These are phyloP conservation scores for Thymus quinquecostatus DNA, from an alignment of 257 asterid species.

Conservation along the genomic window DNA sequence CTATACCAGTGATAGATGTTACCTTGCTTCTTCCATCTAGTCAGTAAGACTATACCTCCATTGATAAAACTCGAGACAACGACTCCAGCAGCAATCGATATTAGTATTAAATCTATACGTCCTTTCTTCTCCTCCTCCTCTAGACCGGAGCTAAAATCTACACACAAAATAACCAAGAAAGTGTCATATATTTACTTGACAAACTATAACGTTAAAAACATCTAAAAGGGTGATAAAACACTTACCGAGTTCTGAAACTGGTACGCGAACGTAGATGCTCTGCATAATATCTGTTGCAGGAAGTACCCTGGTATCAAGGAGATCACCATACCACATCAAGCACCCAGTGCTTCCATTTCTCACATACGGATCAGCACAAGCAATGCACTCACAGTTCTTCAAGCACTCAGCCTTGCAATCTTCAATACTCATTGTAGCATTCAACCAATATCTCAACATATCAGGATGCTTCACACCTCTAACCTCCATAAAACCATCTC, in stretches of 20 bases:
- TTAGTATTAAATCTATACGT: constrained; percentile 10
- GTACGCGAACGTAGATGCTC: background rate
- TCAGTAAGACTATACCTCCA: background rate
- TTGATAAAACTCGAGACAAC: constrained; percentile 18
- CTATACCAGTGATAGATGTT: background rate
- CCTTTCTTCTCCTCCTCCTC: constrained; percentile 10
- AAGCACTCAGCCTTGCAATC: constrained; percentile 39
- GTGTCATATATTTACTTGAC: too few relatives aligned
- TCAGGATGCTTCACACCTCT: constrained; percentile 24
- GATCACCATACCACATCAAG: constrained; percentile 39
- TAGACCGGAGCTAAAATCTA: background rate
- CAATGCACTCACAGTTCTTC: constrained; percentile 33
- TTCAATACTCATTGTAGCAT: constrained; percentile 23
- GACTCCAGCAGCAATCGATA: constrained; percentile 22
- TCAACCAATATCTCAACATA: constrained; percentile 23
- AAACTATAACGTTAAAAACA: too few relatives aligned
- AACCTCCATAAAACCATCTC: constrained; percentile 4
- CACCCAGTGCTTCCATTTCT: constrained; percentile 34
- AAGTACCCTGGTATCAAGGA: constrained; percentile 25
- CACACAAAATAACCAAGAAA: background rate
- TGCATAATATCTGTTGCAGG: constrained; percentile 3
- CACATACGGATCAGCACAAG: constrained; percentile 37
- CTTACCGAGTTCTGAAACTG: background rate
- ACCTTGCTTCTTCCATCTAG: constrained; percentile 29
- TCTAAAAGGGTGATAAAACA: too few relatives aligned